A percentile compares a stretch with the other conserved stretches of the same genome.
phyloP scores from a whole-genome alignment of 768 basidiomycete genomes.

The Leccinum longicurvipes region DNA sequence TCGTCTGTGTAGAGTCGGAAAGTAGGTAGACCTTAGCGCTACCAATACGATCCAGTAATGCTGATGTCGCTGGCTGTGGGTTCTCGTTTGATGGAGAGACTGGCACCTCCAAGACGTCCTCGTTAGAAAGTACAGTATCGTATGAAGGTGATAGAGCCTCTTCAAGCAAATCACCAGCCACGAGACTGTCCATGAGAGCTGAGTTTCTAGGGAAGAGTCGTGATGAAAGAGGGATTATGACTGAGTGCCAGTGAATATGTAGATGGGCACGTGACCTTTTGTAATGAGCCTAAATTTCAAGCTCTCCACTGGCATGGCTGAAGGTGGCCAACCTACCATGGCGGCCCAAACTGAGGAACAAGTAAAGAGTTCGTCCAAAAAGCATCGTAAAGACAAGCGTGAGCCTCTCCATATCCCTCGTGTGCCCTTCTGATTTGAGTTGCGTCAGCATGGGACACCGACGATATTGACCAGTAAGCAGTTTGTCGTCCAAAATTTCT shows the following conservation, averaged over 20 bases:
- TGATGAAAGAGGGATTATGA: background rate
- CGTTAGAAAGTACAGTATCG: slow-evolving; percentile 54
- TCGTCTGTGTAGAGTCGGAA: slow-evolving; percentile 59
- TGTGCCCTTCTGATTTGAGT: slow-evolving; percentile 13
- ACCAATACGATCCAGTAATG: slow-evolving; percentile 67
- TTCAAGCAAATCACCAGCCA: slow-evolving; percentile 34
- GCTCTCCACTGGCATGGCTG: background rate
- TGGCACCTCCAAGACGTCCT: slow-evolving; percentile 40
- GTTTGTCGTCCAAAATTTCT: background rate
- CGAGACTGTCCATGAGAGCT: slow-evolving; percentile 46
- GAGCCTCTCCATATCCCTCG: slow-evolving; percentile 29
- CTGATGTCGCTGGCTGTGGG: slow-evolving; percentile 21
- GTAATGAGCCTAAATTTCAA: too few relatives aligned
- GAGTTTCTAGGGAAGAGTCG: slow-evolving; percentile 1
- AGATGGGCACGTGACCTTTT: slow-evolving; percentile 17
- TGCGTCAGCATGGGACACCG: slow-evolving; percentile 91
- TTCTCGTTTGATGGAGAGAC: slow-evolving; percentile 31
- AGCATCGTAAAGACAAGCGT: slow-evolving; percentile 95
- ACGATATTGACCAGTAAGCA: slow-evolving; percentile 96
- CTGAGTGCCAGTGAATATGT: background rate
- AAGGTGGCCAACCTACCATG: slow-evolving; percentile 14
- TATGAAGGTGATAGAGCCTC: slow-evolving; percentile 43
- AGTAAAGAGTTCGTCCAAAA: slow-evolving; percentile 77
- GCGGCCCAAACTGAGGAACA: slow-evolving; percentile 31
- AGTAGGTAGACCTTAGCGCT: slow-evolving; percentile 74